Evolutionary conservation across 2,329 filamentous ascomycete species (phyloP), one percentile per base, ranked within the genome.

Genomic region (Coniochaeta ligniaria): DNA sequence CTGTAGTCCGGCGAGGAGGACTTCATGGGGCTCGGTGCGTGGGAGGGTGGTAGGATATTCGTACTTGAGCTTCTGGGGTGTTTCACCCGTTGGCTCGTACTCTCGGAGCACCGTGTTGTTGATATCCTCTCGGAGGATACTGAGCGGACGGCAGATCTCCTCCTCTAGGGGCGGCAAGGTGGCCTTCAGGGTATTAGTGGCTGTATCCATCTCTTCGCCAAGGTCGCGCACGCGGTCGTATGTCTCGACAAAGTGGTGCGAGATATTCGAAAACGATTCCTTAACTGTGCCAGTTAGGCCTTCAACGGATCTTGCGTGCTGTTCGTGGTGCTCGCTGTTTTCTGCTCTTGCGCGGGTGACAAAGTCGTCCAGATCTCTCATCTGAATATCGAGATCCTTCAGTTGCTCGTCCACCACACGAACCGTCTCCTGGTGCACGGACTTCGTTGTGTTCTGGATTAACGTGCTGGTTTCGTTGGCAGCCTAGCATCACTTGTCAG

Each of bases 351-450:
- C 92, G 35, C 90, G 87, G 35, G 88, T 83, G 43, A 98, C 92
- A 67, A 97, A 96, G 65, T 94, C 91, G 68, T 98, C 94, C 8
- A 99, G 82, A 1, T 91, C 90, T 60, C 87, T 85, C 84, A 99
- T 93, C 73, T 98, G 92, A n/a, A 81, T 83, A 63, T 90, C 88
- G 70, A 99, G 89, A 66, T 96, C 91, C 60, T 84, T 83, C 76
- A 96, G 90, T 75, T 99, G 95, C 61, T 90, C 88, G 69, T 94
- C 90, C 14, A 98, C 93, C 61, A 96, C 94, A 7, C 88, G 88
- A 33, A 96, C 86, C 0, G 94, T 97, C 74, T 96, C 90, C 36
- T 90, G 89, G 66, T 99, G 93, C 1, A 98, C 92, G 2, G 91
- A 91, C 67, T 90, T 89, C 0, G 94, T 93, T 0, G 90, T 90